A percentile compares a stretch with the other conserved stretches of the same genome.
phyloP scores from a whole-genome alignment of 225 moss, liverwort and hornwort species.

The Pseudisothecium myosuroides region DNA sequence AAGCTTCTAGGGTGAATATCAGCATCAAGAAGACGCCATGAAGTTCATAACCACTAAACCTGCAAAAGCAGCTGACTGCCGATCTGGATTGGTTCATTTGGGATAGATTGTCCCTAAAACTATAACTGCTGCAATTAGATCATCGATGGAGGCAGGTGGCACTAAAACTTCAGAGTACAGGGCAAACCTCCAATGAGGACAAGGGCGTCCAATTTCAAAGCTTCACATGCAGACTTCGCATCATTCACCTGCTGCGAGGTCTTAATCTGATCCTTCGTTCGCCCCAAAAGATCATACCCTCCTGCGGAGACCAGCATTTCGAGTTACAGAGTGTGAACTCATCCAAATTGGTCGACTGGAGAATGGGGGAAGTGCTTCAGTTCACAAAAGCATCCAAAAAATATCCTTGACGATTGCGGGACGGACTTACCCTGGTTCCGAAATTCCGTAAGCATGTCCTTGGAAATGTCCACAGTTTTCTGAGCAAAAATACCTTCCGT shows the following conservation, averaged over 20 bases:
- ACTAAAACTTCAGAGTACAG: background rate
- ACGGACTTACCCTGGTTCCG: conserved; percentile 69
- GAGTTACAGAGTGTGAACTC: background rate
- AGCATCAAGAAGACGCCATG: background rate
- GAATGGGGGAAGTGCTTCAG: background rate
- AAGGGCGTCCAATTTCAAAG: conserved; percentile 83
- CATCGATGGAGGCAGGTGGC: background rate
- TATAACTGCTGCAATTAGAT: background rate
- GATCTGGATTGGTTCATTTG: background rate
- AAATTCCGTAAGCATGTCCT: conserved; percentile 43
- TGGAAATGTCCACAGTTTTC: conserved; percentile 62
- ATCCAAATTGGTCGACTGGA: background rate
- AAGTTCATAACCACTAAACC: background rate
- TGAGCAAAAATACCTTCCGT: conserved; percentile 95
- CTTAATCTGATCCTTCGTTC: conserved; percentile 95
- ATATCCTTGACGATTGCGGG: background rate
- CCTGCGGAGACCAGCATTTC: conserved; percentile 32
- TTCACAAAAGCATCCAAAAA: background rate
- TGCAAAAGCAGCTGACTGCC: background rate
- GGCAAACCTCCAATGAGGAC: conserved; percentile 82
- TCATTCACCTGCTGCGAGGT: conserved; percentile 88
- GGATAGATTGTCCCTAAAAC: background rate
- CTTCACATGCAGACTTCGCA: conserved; percentile 80
- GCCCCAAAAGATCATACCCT: conserved; percentile 89
- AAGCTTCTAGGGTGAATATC: background rate